These are phyloP conservation scores for Neofusicoccum sp. DNA, from an alignment of 2,329 filamentous ascomycete genomes.

Conservation along the genomic window DNA sequence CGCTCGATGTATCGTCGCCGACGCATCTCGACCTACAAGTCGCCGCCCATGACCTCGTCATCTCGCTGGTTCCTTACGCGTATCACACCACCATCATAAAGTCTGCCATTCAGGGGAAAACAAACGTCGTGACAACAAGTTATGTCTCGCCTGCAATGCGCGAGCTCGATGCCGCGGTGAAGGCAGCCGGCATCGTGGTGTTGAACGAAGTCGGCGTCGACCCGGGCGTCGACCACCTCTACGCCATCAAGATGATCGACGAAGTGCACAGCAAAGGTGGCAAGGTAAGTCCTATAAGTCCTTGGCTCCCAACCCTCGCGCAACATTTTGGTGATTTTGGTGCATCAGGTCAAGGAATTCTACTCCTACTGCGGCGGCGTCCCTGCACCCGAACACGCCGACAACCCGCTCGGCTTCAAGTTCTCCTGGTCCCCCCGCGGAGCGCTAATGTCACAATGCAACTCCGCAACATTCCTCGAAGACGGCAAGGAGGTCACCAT, in stretches of 20 bases:
- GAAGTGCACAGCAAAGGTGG: slow-evolving; percentile 20
- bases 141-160: slow-evolving; percentile 24
- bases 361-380: slow-evolving; percentile 23
- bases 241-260: slow-evolving; percentile 23
- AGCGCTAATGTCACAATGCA: slow-evolving; percentile 21
- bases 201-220: slow-evolving; percentile 24
- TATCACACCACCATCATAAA: slow-evolving; percentile 24
- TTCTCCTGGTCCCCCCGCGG: slow-evolving; percentile 25
- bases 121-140: slow-evolving; percentile 24
- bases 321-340: too few species aligned
- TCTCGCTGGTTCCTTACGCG: slow-evolving; percentile 24
- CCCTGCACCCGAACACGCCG: slow-evolving; percentile 19
- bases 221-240: slow-evolving; percentile 47
- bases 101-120: slow-evolving; percentile 21
- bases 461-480: slow-evolving; percentile 19
- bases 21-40: slow-evolving; percentile 22
- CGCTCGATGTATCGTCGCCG: slow-evolving; percentile 13
- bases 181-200: slow-evolving; percentile 37
- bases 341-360: slow-evolving; percentile 7
- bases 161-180: slow-evolving; percentile 42
- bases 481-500: slow-evolving; percentile 15
- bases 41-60: slow-evolving; percentile 22
- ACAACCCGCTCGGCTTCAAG: slow-evolving; percentile 25
- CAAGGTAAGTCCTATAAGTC: not conserved
- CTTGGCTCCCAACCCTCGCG: too few species aligned